Evolutionary conservation across 441 rosid genomes (phyloP), one percentile per base, ranked within the genome.

Genomic region (Kokia cookei): DNA sequence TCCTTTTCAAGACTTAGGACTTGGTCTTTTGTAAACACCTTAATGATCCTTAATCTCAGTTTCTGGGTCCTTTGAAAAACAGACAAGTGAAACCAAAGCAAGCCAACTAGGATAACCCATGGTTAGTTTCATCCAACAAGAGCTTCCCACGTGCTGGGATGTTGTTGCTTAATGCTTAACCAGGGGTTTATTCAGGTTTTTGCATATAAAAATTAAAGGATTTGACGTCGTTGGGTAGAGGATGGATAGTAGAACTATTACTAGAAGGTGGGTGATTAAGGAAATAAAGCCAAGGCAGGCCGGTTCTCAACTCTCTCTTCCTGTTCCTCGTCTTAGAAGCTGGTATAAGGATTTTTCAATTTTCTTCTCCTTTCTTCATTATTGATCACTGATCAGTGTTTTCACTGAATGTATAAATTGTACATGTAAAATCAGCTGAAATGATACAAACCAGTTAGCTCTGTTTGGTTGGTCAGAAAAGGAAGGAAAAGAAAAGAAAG

Each of bases 381-480:
- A 4, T 48, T 48, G 26, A 57, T 11, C 12, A 4, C 5, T 24
- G 29, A 57, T 57, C 61, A 57, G 32, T 22, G 14, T 5, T 22
- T 10, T 11, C 14, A 11, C 62, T 4, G 62, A 27, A 55, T 55
- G 13, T 48, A 55, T 57, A 26, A 26, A 26, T 4, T 58, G 63
- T 58, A 24, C 32, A 12, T 5, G n/a, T 27, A 27, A 59, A 27
- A 59, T 27, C 62, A 10, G 35, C 62, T 57, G 15, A 57, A 57
- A 57, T 57, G 35, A 22, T 57, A 57, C 1, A 57, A 57, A 57
- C 7, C 35, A 8, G 7, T 57, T 15, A 22, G 5, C 11, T 53
- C 66, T 74, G 77, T 69, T 80, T 72, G 77, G 69, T 63, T 79
- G 64, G 27, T 63, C 72, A 48, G 77, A 74, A 73, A 65, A 62